These are phyloP conservation scores for Trichoderma asperelloides DNA, from an alignment of 495 filamentous ascomycete genomes.

Conservation along the genomic window DNA sequence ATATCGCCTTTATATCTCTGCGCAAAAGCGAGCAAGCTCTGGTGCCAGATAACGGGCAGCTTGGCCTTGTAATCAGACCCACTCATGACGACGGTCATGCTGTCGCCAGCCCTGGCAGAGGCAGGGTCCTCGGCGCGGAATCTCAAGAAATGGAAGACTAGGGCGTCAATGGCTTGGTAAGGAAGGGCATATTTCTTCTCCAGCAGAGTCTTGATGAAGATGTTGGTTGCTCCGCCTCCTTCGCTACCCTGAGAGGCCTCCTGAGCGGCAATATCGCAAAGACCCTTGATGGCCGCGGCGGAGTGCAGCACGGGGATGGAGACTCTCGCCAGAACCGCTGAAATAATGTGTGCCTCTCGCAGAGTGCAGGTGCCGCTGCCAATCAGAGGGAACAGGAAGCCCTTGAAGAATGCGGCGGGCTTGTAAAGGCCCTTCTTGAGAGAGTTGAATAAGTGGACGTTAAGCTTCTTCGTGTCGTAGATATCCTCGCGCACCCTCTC, in stretches of 20 bases:
- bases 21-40: conserved; percentile 76
- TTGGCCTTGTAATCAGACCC: conserved; percentile 39
- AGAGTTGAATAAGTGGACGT: conserved; percentile 87
- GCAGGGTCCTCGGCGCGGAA: conserved; percentile 55
- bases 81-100: conserved; percentile 32
- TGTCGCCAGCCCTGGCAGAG: conserved; percentile 28
- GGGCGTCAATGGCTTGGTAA: conserved; percentile 84
- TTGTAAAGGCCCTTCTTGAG: conserved; percentile 93
- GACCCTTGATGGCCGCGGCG: conserved; percentile 77
- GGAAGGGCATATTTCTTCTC: conserved; percentile 95
- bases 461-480: conserved; percentile 76
- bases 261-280: conserved; percentile 89
- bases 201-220: conserved; percentile 82
- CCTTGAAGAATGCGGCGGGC: conserved; percentile 94
- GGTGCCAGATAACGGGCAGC: conserved; percentile 84
- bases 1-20: conserved; percentile 78
- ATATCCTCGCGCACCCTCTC: conserved; percentile 79
- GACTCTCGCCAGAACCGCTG: conserved; percentile 32
- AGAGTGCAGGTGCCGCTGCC: conserved; percentile 70
- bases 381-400: conserved; percentile 84
- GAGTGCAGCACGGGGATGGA: conserved; percentile 81
- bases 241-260: conserved; percentile 64
- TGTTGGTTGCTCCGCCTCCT: conserved; percentile 74
- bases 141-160: conserved; percentile 93
- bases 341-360: conserved; percentile 84